Evolutionary conservation across 495 filamentous ascomycete species (phyloP).

Genomic region (Aspergillus indologenus): DNA sequence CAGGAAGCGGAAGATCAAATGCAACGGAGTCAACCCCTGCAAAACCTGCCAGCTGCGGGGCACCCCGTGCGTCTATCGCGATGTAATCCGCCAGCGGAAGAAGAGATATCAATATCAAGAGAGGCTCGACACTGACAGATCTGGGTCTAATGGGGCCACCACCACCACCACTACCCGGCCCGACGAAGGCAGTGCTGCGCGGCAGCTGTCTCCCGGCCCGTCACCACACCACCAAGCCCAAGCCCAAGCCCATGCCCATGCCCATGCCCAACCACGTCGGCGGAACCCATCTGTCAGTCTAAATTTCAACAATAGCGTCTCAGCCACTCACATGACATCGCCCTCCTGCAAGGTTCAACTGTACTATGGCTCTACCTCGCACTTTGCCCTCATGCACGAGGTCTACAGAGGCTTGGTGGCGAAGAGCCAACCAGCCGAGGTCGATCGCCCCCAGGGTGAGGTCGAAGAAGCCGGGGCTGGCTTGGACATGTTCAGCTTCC

Average conservation of each 20-base stretch:
- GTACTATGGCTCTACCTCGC: constrained; percentile 46
- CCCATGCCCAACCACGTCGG: no score
- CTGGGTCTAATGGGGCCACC: constrained; percentile 3
- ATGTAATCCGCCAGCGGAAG: constrained; percentile 39
- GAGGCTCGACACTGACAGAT: background rate
- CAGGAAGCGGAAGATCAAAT: constrained; percentile 44
- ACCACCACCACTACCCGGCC: no score
- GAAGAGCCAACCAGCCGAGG: constrained; percentile 19
- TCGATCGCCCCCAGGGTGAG: constrained; percentile 25
- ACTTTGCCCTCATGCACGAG: constrained; percentile 46
- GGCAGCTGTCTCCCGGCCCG: constrained; percentile 20
- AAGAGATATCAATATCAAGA: constrained; percentile 34
- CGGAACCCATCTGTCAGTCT: constrained; percentile 26
- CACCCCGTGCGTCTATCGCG: constrained; percentile 38
- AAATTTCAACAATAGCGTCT: constrained; percentile 40
- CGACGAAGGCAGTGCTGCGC: constrained; percentile 10
- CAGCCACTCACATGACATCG: constrained; percentile 45
- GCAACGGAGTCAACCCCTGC: constrained; percentile 42
- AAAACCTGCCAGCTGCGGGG: constrained; percentile 39
- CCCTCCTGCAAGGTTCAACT: constrained; percentile 44
- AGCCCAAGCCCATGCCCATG: no score
- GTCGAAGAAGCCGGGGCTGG: constrained; percentile 46
- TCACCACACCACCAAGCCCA: no score
- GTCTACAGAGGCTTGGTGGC: constrained; percentile 40
- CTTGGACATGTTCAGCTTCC: constrained; percentile 44